Evolutionary conservation across 371 early-diverging fungal genomes (phyloP), one percentile per base, ranked within the genome.

Genomic region (Parasitella parasitica): DNA sequence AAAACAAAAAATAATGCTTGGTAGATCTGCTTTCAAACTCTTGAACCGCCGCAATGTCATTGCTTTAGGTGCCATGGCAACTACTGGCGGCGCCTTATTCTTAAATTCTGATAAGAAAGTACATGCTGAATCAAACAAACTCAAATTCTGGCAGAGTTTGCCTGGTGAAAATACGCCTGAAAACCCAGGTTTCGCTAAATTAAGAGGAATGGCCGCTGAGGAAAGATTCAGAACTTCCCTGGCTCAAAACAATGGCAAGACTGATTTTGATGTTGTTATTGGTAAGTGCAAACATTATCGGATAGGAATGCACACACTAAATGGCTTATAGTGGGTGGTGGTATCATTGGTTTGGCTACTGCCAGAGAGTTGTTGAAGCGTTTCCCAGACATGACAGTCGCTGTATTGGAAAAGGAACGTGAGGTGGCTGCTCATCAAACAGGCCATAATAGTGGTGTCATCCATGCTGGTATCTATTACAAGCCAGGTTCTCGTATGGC

Each of bases 371-470:
- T 80, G n/a, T 57, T 80, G 35, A 73, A 76, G 26, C 72, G 81
- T 13, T 80, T 72, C 39, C 76, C 81, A 6, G 57, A 67, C 6
- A 80, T 77, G 78, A 80, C 81, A 0, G 73, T 80, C 2, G 77
- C 78, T 30, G 78, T 80, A 2, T 56, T 80, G 38, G 81, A 80
- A 52, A 80, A 80, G 57, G 81, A 80, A 49, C 70, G 76, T 36
- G 81, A 80, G 54, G 81, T 80, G 3, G 77, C 81, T 55, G 74
- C 76, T 39, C 81, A 80, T 64, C 81, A 80, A 53, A 74, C 81
- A 3, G 81, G 81, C 24, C 81, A 80, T 43, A 80, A 80, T 57
- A 73, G 74, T 38, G 81, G 81, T 59, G 80, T 79, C 20, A 80
- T 76, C 30, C 80, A 80, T 58, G 75, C 77, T 35, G 80, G 80